Evolutionary conservation across 2,329 filamentous ascomycete genomes (phyloP).

Genomic region (Tetracladium maxilliforme): DNA sequence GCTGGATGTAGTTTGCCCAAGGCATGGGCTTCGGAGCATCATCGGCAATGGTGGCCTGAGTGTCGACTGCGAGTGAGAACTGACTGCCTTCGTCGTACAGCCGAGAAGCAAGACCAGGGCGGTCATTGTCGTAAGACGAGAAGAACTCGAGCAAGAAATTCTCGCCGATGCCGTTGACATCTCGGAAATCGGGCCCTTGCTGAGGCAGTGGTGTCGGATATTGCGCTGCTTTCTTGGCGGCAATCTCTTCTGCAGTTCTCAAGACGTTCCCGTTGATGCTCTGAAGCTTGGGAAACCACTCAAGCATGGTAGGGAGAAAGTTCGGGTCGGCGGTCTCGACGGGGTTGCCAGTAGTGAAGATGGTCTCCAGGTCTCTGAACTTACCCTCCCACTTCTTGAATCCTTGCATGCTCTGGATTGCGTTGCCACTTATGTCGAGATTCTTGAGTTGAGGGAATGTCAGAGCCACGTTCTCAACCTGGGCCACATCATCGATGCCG

Average conservation of each 20-base stretch:
- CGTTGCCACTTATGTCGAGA: conserved; percentile 77
- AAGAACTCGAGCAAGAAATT: conserved; percentile 66
- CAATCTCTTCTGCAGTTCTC: conserved; percentile 56
- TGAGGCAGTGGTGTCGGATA: conserved; percentile 37
- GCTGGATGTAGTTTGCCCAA: conserved; percentile 64
- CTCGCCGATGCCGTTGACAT: conserved; percentile 61
- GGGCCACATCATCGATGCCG: conserved; percentile 54
- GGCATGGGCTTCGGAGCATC: conserved; percentile 24
- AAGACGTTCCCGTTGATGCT: conserved; percentile 63
- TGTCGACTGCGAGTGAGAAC: conserved; percentile 65
- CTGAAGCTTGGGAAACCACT: conserved; percentile 72
- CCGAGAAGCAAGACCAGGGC: conserved; percentile 41
- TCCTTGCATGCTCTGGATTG: conserved; percentile 51
- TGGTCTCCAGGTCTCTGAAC: conserved; percentile 64
- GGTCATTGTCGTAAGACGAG: conserved; percentile 56
- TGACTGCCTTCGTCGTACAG: conserved; percentile 66
- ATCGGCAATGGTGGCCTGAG: conserved; percentile 33
- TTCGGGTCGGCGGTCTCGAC: conserved; percentile 44
- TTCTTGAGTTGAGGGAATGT: conserved; percentile 80
- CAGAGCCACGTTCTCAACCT: conserved; percentile 60
- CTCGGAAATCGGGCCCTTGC: conserved; percentile 54
- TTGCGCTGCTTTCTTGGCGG: conserved; percentile 31
- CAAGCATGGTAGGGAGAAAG: conserved; percentile 53
- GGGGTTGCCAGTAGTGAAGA: conserved; percentile 67
- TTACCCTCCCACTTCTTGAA: conserved; percentile 67